Evolutionary conservation across 257 asterid genomes (phyloP).

Genomic region (Capsicum chinense): DNA sequence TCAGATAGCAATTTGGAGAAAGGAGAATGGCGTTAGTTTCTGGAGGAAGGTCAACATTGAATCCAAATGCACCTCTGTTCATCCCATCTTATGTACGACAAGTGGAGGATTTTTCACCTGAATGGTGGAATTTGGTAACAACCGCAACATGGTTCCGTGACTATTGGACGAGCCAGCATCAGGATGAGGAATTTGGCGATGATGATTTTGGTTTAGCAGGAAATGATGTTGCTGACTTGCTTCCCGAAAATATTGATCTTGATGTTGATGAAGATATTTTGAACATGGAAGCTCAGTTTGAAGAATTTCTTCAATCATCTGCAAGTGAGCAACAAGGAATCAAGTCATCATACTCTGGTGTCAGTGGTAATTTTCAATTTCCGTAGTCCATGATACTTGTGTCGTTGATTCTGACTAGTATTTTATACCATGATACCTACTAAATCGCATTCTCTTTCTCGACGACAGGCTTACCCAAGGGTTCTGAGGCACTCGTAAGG

Average conservation of each 20-base stretch:
- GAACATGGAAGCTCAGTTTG: constrained; percentile 88
- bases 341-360: constrained; percentile 35
- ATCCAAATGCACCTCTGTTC: constrained; percentile 84
- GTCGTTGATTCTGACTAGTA: neutral
- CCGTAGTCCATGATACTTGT: neutral
- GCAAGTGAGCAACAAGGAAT: constrained; percentile 48
- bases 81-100: constrained; percentile 83
- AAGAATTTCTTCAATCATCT: constrained; percentile 75
- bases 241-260: constrained; percentile 81
- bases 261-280: constrained; percentile 82
- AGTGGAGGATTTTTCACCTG: constrained; percentile 96
- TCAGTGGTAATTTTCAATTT: constrained; percentile 41
- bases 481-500: constrained; percentile 49
- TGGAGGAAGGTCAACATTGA: constrained; percentile 74
- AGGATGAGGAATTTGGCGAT: constrained; percentile 54
- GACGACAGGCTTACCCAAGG: constrained; percentile 47
- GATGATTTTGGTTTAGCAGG: constrained; percentile 42
- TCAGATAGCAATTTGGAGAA: constrained; percentile 11
- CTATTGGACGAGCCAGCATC: constrained; percentile 82
- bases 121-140: constrained; percentile 90
- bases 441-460: neutral
- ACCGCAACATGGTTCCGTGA: constrained; percentile 81
- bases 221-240: constrained; percentile 49
- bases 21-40: constrained; percentile 74
- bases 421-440: neutral